Evolutionary conservation across 2,329 filamentous ascomycete genomes (phyloP), one percentile per base, ranked within the genome.

Genomic region (Colletotrichum filicis): DNA sequence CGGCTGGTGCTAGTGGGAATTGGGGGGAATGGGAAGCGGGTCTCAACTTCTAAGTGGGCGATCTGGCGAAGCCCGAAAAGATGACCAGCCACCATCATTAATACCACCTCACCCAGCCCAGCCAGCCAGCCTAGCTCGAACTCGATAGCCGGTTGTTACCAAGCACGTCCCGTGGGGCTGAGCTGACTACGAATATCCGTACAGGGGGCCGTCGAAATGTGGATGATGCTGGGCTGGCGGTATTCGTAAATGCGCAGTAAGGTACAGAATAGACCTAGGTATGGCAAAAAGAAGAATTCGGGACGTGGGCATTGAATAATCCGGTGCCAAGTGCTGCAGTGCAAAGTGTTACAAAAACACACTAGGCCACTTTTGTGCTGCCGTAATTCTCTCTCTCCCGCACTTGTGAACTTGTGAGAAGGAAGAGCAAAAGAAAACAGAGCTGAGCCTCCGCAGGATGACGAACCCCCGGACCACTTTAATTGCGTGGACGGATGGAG

Each of bases 381-480:
- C 19, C n/a, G 37, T 28, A 32, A 32, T 11, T 52, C 59, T 52
- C 42, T 52, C 42, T 30, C 42, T n/a, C 24, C 19, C 7, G 26
- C 55, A 19, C 11, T 28, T 16, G 14, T 8, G 4, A 26, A 12
- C 30, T 11, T 9, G 24, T 12, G 16, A n/a, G 42, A 52, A 14
- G 14, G 35, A n/a, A 19, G 19, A 30, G 37, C 37, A 19, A 14
- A 28, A 35, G 28, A 66, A 56, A 63, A 57, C 24, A 70, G 32
- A 66, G 71, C 71, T 73, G 61, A 73, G 71, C 71, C 71, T 65
- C 71, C 60, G 56, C 46, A 73, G 61, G 71, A 73, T 73, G 71
- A 73, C 71, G 71, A 73, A 68, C 71, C 64, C 60, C 58, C 24
- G 30, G 66, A 32, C 66, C 71, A 71, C 66, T 73, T 66, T 58